Evolutionary conservation across 306 rosid genomes (phyloP).

Genomic region (Vigna hirtella): DNA sequence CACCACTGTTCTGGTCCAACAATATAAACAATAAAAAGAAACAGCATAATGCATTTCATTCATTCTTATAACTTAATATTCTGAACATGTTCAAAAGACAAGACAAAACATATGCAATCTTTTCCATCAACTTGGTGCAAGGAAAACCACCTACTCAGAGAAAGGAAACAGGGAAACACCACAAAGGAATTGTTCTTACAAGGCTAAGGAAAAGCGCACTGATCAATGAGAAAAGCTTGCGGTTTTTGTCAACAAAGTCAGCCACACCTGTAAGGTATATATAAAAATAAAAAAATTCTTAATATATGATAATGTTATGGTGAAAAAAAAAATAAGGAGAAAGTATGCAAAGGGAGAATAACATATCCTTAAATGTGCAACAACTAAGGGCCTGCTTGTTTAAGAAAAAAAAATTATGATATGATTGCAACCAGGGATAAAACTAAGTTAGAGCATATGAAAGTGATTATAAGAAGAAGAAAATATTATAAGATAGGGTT

Average conservation of each 20-base stretch:
- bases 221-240: constrained; percentile 65
- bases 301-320: constrained; percentile 17
- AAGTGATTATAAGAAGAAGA: background rate
- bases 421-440: background rate
- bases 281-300: constrained; percentile 25
- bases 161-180: constrained; percentile 21
- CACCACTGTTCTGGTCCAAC: constrained; percentile 7
- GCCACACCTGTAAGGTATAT: constrained; percentile 66
- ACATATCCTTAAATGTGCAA: constrained; percentile 1
- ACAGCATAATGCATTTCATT: constrained; percentile 7
- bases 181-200: constrained; percentile 58
- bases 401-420: background rate
- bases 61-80: constrained; percentile 22
- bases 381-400: constrained; percentile 8
- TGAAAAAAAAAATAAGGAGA: background rate
- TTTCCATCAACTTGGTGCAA: constrained; percentile 8
- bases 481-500: background rate
- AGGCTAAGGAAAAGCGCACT: constrained; percentile 79
- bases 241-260: constrained; percentile 79
- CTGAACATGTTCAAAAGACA: constrained; percentile 22
- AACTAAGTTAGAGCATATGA: too few species aligned
- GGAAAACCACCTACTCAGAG: background rate
- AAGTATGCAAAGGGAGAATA: constrained; percentile 1
- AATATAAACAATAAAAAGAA: constrained; percentile 24
- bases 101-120: constrained; percentile 14